phyloP scores from a whole-genome alignment of 1,284 basidiomycete genomes.

The Bondarzewia mesenterica region DNA sequence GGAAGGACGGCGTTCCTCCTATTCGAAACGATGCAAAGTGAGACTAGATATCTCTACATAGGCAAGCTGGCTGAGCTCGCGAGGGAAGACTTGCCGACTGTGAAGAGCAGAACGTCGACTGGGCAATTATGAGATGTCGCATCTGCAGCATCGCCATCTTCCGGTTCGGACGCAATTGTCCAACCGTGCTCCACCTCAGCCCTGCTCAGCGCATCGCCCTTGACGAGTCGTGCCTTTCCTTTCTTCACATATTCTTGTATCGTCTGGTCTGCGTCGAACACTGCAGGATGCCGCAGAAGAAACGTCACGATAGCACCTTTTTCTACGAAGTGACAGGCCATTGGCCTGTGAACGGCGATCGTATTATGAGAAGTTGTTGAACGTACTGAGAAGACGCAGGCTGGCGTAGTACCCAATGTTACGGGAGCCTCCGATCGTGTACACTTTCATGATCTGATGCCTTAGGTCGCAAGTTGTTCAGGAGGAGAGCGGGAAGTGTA shows the following conservation, averaged over 20 bases:
- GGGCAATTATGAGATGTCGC: conserved; percentile 7
- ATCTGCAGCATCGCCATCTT: neutral
- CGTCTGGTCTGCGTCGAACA: conserved; percentile 36
- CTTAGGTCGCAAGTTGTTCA: neutral
- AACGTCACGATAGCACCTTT: conserved; percentile 43
- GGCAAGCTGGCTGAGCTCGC: no score
- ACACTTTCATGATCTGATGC: conserved; percentile 30
- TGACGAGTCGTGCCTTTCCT: conserved; percentile 36
- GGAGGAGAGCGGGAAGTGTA: neutral
- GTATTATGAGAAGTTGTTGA: neutral
- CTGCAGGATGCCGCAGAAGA: conserved; percentile 34
- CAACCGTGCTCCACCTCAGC: conserved; percentile 38
- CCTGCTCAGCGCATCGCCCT: conserved; percentile 41
- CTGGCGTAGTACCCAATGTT: conserved; percentile 56
- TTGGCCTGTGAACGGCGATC: neutral
- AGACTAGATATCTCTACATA: no score
- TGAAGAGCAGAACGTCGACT: conserved; percentile 41
- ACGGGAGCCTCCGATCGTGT: conserved; percentile 52
- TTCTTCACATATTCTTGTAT: conserved; percentile 34
- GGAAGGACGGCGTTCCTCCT: conserved; percentile 37
- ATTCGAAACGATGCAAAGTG: no score
- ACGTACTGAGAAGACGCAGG: conserved; percentile 40
- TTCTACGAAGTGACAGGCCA: conserved; percentile 17
- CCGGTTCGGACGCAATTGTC: conserved; percentile 28
- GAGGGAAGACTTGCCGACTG: conserved; percentile 35